phyloP scores from a whole-genome alignment of 495 filamentous ascomycete genomes.

The Neurospora sp. region DNA sequence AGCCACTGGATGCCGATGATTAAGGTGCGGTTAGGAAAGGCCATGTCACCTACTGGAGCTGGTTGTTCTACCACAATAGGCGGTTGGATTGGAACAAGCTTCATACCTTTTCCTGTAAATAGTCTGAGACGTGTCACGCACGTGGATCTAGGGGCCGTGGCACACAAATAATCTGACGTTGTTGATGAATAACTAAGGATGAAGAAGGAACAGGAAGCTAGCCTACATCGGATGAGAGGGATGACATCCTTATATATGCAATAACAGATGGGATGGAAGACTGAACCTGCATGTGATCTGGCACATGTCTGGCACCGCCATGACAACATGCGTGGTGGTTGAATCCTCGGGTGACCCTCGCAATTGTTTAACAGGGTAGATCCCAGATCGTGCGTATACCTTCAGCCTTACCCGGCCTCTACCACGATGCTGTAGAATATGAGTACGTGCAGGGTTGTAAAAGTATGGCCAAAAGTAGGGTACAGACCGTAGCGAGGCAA shows the following conservation, averaged over 20 bases:
- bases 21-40: not conserved
- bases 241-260: not conserved
- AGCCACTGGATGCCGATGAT: constrained; percentile 8
- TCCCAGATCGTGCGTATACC: not conserved
- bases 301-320: not conserved
- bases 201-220: too few relatives aligned
- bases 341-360: not conserved
- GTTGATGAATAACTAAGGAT: too few relatives aligned
- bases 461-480: not conserved
- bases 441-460: not conserved
- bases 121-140: too few relatives aligned
- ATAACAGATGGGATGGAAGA: not conserved
- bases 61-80: not conserved
- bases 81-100: not conserved
- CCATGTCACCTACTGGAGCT: too few relatives aligned
- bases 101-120: not conserved
- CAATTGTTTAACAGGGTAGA: not conserved
- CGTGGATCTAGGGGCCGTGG: too few relatives aligned
- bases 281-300: not conserved
- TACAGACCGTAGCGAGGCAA: not conserved
- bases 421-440: not conserved
- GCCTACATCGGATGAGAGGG: not conserved
- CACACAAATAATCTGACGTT: not conserved
- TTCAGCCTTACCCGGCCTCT: not conserved
- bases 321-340: not conserved